Percentiles rank a stretch among this genome's conserved stretches.
These are phyloP conservation scores for Leishmania tarentolae DNA, from an alignment of 208 protist genomes.

Conservation along the genomic window DNA sequence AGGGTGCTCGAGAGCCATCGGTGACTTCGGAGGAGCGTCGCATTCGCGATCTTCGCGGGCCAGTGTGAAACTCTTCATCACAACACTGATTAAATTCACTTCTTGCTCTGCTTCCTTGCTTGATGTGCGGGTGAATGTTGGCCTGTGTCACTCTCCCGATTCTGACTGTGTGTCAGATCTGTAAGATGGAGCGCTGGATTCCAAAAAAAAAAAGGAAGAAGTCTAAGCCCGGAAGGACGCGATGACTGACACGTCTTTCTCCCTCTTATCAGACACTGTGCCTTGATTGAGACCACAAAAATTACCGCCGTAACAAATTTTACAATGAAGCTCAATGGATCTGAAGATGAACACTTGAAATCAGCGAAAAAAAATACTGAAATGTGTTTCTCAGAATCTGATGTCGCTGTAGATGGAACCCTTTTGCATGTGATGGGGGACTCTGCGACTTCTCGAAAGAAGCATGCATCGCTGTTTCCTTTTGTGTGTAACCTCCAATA, in stretches of 20 bases:
- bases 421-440: background rate
- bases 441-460: background rate
- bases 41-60: constrained; percentile 36
- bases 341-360: background rate
- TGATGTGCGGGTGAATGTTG: background rate
- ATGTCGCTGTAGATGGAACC: background rate
- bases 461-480: background rate
- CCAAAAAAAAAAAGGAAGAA: background rate
- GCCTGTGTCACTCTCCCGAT: background rate
- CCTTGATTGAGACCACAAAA: background rate
- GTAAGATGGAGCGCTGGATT: background rate
- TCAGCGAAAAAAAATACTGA: background rate
- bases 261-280: background rate
- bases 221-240: background rate
- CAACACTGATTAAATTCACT: background rate
- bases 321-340: background rate
- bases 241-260: background rate
- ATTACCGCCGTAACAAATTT: background rate
- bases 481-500: constrained; percentile 1
- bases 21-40: constrained; percentile 27
- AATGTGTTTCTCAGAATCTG: background rate
- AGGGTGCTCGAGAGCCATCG: constrained; percentile 7
- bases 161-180: background rate
- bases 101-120: background rate
- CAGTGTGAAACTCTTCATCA: constrained; percentile 23